phyloP scores from a whole-genome alignment of 2,329 filamentous ascomycete genomes.

The Xylaria sp. region DNA sequence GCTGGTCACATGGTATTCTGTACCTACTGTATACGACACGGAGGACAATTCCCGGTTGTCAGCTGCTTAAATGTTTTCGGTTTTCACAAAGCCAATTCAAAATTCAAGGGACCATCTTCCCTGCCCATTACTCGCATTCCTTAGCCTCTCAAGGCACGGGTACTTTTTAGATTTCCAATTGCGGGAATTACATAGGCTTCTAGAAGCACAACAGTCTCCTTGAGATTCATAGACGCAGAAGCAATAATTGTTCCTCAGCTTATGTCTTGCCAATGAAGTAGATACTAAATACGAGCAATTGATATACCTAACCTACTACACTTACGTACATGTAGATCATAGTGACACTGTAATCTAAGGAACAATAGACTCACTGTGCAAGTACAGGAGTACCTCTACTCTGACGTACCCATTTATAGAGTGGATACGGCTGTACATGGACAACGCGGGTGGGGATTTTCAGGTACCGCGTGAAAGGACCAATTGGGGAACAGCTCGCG shows the following conservation, averaged over 20 bases:
- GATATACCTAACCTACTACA: background rate
- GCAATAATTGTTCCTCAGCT: background rate
- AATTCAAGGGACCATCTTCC: conserved; percentile 1
- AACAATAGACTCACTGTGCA: conserved; percentile 16
- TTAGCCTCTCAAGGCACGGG: background rate
- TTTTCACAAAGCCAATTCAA: conserved; percentile 1
- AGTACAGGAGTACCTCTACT: conserved; percentile 8
- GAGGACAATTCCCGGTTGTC: conserved; percentile 1
- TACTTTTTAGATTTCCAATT: background rate
- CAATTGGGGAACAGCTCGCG: conserved; percentile 44
- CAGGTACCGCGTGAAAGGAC: conserved; percentile 47
- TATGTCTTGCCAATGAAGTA: background rate
- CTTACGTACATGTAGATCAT: background rate
- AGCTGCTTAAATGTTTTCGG: conserved; percentile 8
- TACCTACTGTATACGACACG: conserved; percentile 15
- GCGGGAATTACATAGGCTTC: background rate
- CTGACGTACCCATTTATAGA: background rate
- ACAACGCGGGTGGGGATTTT: conserved; percentile 33
- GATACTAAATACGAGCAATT: background rate
- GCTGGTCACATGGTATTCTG: conserved; percentile 21
- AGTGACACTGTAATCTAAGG: conserved; percentile 4
- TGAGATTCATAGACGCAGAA: background rate
- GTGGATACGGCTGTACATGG: conserved; percentile 7
- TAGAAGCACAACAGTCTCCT: background rate
- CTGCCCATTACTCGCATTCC: background rate